Base-by-base conservation (phyloP, 768 basidiomycete genomes). In the Myochromella boudieri region DNA sequence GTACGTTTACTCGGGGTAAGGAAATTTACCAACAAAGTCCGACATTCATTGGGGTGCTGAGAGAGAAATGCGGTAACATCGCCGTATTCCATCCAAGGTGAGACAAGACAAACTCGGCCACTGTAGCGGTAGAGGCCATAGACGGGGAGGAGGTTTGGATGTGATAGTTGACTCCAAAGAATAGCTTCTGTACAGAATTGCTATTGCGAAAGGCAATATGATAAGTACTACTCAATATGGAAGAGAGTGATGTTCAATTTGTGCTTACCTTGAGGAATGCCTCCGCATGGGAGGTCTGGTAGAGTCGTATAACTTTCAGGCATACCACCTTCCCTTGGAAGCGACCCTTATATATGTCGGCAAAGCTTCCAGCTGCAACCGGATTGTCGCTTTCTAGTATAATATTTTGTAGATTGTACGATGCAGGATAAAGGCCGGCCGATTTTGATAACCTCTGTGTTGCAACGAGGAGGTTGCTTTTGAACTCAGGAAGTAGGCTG, bases 21-120 rank as follows among this genome's bases (percentile, higher is more conserved):
- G 17, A 22, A n/a, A n/a, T 10, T 6, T 20, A 44, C 43, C 26
- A 40, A 22, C 8, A 48, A 20, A 21, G 34, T 37, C 8, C 49
- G 34, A 11, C 39, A 40, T 0, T n/a, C 36, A 21, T 38, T n/a
- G 6, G 18, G 27, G 24, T 45, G 18, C 15, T 31, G 20, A 20
- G 45, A n/a, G 6, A 51, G 33, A 33, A 28, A 51, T 14, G 17
- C 27, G 15, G 6, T 40, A 12, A 51, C 20, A 17, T 43, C 37
- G 5, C 49, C 49, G 18, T 51, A 45, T n/a, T 51, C 49, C 44
- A 51, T 45, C 49, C 49, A 51, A 6, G 49, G 49, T 24, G 43
- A 44, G 7, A 51, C 49, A 4, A 51, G 15, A 25, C 49, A 51
- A 9, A 6, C 5, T 9, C 22, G 5, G n/a, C 21, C 7, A 7